Percentiles rank a stretch among this genome's conserved stretches.
Evolutionary conservation across 2,329 filamentous ascomycete species (phyloP).

Genomic region (Fusarium graminum): DNA sequence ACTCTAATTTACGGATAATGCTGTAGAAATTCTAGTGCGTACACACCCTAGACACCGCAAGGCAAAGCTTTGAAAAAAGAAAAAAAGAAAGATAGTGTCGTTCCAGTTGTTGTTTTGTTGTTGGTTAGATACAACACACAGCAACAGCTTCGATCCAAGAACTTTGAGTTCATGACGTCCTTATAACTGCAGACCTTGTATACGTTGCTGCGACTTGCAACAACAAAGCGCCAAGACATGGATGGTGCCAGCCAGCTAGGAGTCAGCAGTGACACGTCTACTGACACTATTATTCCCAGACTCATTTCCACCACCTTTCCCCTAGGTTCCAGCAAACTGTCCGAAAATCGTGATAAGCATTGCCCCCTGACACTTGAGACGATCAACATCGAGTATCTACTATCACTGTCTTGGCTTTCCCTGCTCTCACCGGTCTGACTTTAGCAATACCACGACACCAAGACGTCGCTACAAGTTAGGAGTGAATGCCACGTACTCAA

Average conservation of each 20-base stretch:
- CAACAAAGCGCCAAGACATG: constrained; percentile 29
- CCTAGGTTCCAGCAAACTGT: constrained; percentile 24
- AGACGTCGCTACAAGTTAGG: constrained; percentile 25
- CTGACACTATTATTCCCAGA: constrained; percentile 36
- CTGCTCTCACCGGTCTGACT: constrained; percentile 11
- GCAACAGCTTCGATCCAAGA: neutral
- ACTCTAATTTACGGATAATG: constrained; percentile 2
- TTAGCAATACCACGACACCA: constrained; percentile 5
- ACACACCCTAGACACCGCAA: neutral
- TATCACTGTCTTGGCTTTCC: neutral
- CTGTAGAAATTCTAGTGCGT: constrained; percentile 8
- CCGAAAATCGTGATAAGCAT: constrained; percentile 17
- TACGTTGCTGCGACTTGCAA: constrained; percentile 20
- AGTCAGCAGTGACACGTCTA: constrained; percentile 19
- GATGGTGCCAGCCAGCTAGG: neutral
- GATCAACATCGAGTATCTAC: constrained; percentile 12
- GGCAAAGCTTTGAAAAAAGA: constrained; percentile 2
- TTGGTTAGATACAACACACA: neutral
- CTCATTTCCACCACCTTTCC: constrained; percentile 39
- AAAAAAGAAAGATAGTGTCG: neutral
- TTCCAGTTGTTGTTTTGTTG: constrained; percentile 7
- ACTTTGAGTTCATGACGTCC: neutral
- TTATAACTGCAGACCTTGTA: neutral
- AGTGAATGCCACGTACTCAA: no score
- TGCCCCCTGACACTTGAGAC: constrained; percentile 18